These are phyloP conservation scores for Boletus rubescentipes DNA, from an alignment of 768 basidiomycete species.

Conservation along the genomic window DNA sequence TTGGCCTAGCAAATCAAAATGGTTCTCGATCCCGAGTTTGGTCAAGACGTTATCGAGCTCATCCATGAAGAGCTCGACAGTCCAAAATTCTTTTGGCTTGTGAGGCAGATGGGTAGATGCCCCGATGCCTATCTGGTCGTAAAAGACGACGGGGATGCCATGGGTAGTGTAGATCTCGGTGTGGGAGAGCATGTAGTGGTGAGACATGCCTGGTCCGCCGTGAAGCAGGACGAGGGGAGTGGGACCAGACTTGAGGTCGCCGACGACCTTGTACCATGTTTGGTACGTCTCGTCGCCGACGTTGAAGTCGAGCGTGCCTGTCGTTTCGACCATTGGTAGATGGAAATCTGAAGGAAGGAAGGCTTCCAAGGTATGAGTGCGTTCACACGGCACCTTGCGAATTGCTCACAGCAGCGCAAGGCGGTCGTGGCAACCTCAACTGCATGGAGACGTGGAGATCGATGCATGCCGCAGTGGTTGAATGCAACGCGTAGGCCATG, in stretches of 20 bases:
- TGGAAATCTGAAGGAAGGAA: background rate
- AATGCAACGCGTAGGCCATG: conserved; percentile 45
- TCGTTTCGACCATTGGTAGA: conserved; percentile 12
- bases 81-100: conserved; percentile 41
- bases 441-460: no score
- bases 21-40: conserved; percentile 38
- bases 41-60: conserved; percentile 50
- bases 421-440: background rate
- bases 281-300: conserved; percentile 26
- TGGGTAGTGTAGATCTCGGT: conserved; percentile 28
- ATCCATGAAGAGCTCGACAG: conserved; percentile 47
- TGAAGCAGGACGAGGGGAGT: conserved; percentile 39
- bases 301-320: conserved; percentile 16
- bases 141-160: conserved; percentile 43
- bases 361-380: background rate
- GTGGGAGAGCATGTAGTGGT: conserved; percentile 37
- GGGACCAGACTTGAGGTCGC: conserved; percentile 30
- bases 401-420: background rate
- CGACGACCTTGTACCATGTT: conserved; percentile 44
- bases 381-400: background rate
- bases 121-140: conserved; percentile 48
- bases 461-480: conserved; percentile 39
- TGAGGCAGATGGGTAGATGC: conserved; percentile 43
- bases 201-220: conserved; percentile 38
- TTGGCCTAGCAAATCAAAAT: conserved; percentile 48